Conservation (phyloP, 2,329 filamentous ascomycete species). For the Ascochyta clinopodiicola region DNA sequence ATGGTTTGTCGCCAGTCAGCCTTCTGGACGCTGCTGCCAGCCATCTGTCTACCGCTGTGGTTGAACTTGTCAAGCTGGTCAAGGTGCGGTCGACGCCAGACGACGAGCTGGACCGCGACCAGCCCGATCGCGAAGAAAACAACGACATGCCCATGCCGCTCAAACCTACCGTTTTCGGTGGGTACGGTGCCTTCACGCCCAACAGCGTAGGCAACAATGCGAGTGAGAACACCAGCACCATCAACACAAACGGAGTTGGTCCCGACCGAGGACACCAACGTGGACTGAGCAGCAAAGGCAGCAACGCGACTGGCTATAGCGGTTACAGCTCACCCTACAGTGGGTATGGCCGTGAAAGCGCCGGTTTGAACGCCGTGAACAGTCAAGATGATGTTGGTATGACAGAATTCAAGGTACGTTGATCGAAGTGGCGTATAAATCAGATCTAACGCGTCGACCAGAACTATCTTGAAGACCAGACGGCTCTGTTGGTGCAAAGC, state of each 20-base stretch:
- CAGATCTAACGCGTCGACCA: conserved; percentile 41
- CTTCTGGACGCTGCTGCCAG: conserved; percentile 91
- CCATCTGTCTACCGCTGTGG: conserved; percentile 82
- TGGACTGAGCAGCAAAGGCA: conserved; percentile 44
- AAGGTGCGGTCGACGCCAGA: conserved; percentile 81
- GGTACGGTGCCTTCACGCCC: conserved; percentile 23
- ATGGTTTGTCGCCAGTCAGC: conserved; percentile 89
- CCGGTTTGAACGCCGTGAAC: conserved; percentile 32
- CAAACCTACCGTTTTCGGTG: conserved; percentile 31
- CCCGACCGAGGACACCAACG: conserved; percentile 21
- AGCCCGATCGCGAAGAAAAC: conserved; percentile 59
- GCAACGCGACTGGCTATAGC: conserved; percentile 45
- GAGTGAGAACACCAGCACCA: conserved; percentile 4
- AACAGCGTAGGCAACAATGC: conserved; percentile 22
- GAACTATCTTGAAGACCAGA: conserved; percentile 84
- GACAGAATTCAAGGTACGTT: conserved; percentile 66
- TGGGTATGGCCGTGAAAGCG: conserved; percentile 44
- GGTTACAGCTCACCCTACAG: conserved; percentile 47
- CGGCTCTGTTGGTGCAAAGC: conserved; percentile 76
- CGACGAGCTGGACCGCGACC: conserved; percentile 76
- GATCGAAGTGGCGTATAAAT: conserved; percentile 7
- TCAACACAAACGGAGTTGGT: conserved; percentile 4
- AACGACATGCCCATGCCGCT: conserved; percentile 47
- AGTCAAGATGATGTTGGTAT: conserved; percentile 47
- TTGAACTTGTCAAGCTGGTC: conserved; percentile 82